Base-by-base conservation (phyloP, 345 rosid genomes). In the Sisymbrium altissimum region DNA sequence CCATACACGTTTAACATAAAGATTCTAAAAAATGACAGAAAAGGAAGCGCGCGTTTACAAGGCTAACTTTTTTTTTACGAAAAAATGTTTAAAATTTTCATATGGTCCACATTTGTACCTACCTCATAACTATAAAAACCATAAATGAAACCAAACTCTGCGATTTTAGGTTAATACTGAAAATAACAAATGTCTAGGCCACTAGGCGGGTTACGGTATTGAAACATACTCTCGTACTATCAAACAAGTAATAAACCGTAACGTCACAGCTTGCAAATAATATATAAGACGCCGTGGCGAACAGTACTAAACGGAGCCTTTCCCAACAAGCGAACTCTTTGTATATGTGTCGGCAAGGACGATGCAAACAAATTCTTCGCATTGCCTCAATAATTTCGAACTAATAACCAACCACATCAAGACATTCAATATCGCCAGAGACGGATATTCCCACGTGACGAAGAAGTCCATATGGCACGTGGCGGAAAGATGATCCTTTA, bases 1-100 rank as follows among this genome's bases (percentile, higher is more conserved):
- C 74, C 79, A 39, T 60, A 68, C 69, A 61, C 70, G 79, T 61
- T 50, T 52, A 41, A 46, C 67, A 66, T 46, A 39, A 66, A 52
- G 35, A 48, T 58, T 27, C 8, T 36, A 65, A 35, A 44, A 1
- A 33, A 5, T 2, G 44, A 29, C 12, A 61, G 64, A 40, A 63
- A 70, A 38, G 1, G 0, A 63, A 52, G 39, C 68, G 44, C n/a
- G n/a, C n/a, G n/a, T n/a, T 72, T 62, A 62, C 15, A 18, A 40
- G 39, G 25, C 49, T 8, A 23, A 5, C 5, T 46, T 57, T 57
- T 10, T 4, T n/a, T n/a, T 23, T 23, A 23, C 17, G 4, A 9
- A 17, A 71, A 1, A 7, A 5, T 23, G 15, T 67, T 7, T 13
- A 29, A 58, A 59, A 52, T 36, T 60, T 46, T 50, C 52, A 38